phyloP scores from a whole-genome alignment of 2,329 filamentous ascomycete genomes.

The Penicillium psychrosexuale region DNA sequence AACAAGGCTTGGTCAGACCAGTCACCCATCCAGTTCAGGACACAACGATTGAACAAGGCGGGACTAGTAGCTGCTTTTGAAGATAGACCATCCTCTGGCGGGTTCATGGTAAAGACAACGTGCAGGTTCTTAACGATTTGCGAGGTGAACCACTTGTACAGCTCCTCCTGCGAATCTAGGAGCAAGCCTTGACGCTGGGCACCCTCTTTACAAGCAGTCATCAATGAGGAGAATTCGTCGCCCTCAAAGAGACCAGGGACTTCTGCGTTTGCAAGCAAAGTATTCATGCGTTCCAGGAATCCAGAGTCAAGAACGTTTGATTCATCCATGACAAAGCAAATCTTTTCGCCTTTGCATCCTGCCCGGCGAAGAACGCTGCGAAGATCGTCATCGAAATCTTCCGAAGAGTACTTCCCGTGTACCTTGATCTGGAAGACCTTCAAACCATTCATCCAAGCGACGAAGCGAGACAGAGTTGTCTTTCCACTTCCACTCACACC shows the following conservation, averaged over 20 bases:
- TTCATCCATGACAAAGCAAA: constrained; percentile 99
- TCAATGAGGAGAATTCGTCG: constrained; percentile 96
- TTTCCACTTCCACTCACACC: constrained; percentile 98
- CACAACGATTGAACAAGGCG: constrained; percentile 97
- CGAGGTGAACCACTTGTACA: constrained; percentile 99
- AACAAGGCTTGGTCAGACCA: constrained; percentile 99
- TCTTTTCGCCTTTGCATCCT: constrained; percentile 97
- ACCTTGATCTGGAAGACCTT: constrained; percentile 99
- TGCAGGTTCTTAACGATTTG: constrained; percentile 99
- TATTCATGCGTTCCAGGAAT: constrained; percentile 99
- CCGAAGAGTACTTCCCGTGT: constrained; percentile 94
- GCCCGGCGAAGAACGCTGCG: constrained; percentile 88
- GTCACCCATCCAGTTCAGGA: constrained; percentile 99
- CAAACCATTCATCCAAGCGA: constrained; percentile 99
- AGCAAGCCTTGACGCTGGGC: constrained; percentile 93
- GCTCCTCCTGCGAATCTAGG: constrained; percentile 93
- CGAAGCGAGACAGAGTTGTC: constrained; percentile 94
- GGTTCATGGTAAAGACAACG: constrained; percentile 99
- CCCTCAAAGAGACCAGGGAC: constrained; percentile 98
- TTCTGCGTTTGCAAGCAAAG: constrained; percentile 96
- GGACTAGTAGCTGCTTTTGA: constrained; percentile 97
- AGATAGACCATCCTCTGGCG: constrained; percentile 87
- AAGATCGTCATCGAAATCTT: constrained; percentile 98
- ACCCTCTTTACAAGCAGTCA: constrained; percentile 99
- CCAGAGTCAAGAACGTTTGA: constrained; percentile 97